Conservation (phyloP, 2,329 filamentous ascomycete genomes). For the Calonectria ilicicola region DNA sequence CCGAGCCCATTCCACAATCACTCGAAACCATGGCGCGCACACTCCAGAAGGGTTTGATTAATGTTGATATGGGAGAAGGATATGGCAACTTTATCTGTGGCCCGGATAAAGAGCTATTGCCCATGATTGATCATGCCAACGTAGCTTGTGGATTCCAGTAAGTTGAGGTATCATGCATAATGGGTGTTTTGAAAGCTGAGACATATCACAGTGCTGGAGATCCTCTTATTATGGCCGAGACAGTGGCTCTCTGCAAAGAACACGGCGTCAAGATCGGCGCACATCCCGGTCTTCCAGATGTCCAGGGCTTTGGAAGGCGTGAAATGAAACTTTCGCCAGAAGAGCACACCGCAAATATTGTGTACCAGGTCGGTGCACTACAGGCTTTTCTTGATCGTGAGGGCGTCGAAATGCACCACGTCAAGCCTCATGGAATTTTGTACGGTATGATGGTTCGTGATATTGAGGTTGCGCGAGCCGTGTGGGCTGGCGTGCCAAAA, state of each 20-base stretch:
- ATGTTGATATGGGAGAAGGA: conserved; percentile 59
- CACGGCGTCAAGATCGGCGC: conserved; percentile 31
- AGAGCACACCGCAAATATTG: conserved; percentile 31
- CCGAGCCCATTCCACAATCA: neutral
- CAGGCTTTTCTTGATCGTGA: conserved; percentile 28
- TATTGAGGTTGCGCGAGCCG: conserved; percentile 37
- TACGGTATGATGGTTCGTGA: conserved; percentile 46
- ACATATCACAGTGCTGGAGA: conserved; percentile 22
- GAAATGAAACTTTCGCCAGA: conserved; percentile 31
- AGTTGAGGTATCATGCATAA: neutral
- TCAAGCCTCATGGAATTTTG: conserved; percentile 40
- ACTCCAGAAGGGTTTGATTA: conserved; percentile 46
- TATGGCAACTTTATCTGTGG: conserved; percentile 61
- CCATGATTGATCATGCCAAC: conserved; percentile 71
- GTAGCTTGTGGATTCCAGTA: conserved; percentile 69
- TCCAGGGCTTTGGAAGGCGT: conserved; percentile 34
- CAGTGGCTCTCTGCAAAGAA: conserved; percentile 29
- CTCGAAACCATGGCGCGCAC: conserved; percentile 6
- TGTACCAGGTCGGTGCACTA: conserved; percentile 32
- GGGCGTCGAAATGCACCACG: conserved; percentile 31
- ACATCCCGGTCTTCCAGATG: conserved; percentile 30
- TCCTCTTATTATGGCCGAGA: conserved; percentile 32
- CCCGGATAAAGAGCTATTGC: conserved; percentile 69
- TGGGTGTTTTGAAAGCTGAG: neutral
- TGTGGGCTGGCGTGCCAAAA: conserved; percentile 39